Percentiles rank a stretch among this genome's conserved stretches.
Conservation (phyloP, 495 filamentous ascomycete species). For the Glonium stellatum region DNA sequence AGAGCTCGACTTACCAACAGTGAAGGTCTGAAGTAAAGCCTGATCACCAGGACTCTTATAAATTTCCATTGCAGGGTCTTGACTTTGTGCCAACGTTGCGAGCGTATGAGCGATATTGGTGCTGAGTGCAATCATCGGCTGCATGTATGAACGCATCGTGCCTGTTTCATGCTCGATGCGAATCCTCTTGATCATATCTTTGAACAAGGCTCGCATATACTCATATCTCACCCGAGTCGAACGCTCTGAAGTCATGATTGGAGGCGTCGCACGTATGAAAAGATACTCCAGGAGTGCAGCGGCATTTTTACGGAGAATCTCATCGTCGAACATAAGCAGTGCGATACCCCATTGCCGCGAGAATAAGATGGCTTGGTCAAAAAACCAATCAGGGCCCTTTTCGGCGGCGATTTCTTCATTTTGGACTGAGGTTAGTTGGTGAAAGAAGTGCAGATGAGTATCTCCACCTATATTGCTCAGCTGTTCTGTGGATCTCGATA, state of each 20-base stretch:
- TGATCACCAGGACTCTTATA: conserved; percentile 5
- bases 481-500: conserved; percentile 8
- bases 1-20: neutral
- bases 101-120: conserved; percentile 5
- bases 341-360: conserved; percentile 5
- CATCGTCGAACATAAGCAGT: conserved; percentile 24
- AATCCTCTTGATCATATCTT: conserved; percentile 6
- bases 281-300: conserved; percentile 5
- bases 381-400: conserved; percentile 13
- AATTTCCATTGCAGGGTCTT: conserved; percentile 11
- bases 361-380: conserved; percentile 8
- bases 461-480: conserved; percentile 12
- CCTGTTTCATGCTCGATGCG: conserved; percentile 11
- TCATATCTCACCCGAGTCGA: conserved; percentile 6
- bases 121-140: conserved; percentile 13
- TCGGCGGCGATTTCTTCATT: conserved; percentile 13
- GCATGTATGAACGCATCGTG: conserved; percentile 15
- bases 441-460: conserved; percentile 17
- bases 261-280: conserved; percentile 7
- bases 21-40: neutral
- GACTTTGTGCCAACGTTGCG: neutral
- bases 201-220: conserved; percentile 3
- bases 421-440: conserved; percentile 2
- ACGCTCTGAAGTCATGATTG: neutral
- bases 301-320: conserved; percentile 12